phyloP scores from a whole-genome alignment of 83 land plant species.

The Picea mariana region DNA sequence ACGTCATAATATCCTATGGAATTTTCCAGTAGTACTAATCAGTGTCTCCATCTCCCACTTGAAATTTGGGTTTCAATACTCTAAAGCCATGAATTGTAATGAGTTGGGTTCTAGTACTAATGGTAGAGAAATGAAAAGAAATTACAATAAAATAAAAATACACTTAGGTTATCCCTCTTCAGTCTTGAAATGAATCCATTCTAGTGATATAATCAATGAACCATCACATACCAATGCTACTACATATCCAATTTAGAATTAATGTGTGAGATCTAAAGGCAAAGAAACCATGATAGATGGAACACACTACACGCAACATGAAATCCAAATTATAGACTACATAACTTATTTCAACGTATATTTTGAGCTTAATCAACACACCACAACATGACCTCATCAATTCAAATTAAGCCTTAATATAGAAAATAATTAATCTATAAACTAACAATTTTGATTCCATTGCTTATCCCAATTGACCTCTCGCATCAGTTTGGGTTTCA shows the following conservation, averaged over 20 bases:
- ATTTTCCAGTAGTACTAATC: slow-evolving; percentile 88
- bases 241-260: neutral
- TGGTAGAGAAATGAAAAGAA: too few species aligned
- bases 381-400: slow-evolving; percentile 20
- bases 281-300: too few species aligned
- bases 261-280: neutral
- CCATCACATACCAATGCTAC: neutral
- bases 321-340: neutral
- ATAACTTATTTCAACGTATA: too few species aligned
- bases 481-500: slow-evolving; percentile 24
- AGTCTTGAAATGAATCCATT: neutral
- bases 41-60: slow-evolving; percentile 84
- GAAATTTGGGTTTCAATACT: neutral
- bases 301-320: neutral
- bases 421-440: too few species aligned
- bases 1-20: slow-evolving; percentile 87
- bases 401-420: too few species aligned
- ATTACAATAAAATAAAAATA: too few species aligned
- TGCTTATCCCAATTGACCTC: slow-evolving; percentile 36
- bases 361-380: too few species aligned
- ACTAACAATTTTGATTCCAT: slow-evolving; percentile 25
- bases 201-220: neutral
- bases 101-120: neutral
- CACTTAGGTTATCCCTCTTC: too few species aligned
- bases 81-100: neutral